Percentiles rank a stretch among this genome's conserved stretches.
phyloP scores from a whole-genome alignment of 2,329 filamentous ascomycete species.

The Proliferodiscus dingleyae region DNA sequence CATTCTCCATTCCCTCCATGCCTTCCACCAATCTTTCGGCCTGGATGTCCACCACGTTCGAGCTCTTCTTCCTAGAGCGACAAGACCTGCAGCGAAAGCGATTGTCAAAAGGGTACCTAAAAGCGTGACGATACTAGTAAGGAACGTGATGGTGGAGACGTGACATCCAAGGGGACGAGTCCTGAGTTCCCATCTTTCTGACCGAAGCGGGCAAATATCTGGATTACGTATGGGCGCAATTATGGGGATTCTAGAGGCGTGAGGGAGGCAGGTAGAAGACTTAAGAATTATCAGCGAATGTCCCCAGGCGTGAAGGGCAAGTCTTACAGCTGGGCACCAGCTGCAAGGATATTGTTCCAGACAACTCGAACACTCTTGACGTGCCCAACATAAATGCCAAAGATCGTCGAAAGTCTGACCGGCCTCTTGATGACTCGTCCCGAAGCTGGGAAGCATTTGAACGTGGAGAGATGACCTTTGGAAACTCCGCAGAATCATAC shows the following conservation, averaged over 20 bases:
- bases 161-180: slow-evolving; percentile 37
- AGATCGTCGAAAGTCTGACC: slow-evolving; percentile 31
- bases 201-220: slow-evolving; percentile 48
- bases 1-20: slow-evolving; percentile 23
- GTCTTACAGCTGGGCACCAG: slow-evolving; percentile 26
- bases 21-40: slow-evolving; percentile 28
- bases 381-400: slow-evolving; percentile 46
- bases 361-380: slow-evolving; percentile 45
- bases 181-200: slow-evolving; percentile 41
- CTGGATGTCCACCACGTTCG: slow-evolving; percentile 14
- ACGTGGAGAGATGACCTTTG: no score
- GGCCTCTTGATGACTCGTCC: no score
- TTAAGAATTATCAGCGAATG: slow-evolving; percentile 1
- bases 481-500: background rate
- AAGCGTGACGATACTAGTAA: slow-evolving; percentile 33
- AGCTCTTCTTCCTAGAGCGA: slow-evolving; percentile 7
- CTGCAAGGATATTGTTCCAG: slow-evolving; percentile 31
- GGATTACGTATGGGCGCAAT: slow-evolving; percentile 47
- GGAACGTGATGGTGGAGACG: slow-evolving; percentile 39
- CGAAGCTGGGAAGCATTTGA: no score
- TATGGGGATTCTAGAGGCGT: slow-evolving; percentile 40
- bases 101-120: slow-evolving; percentile 28
- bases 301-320: background rate
- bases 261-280: slow-evolving; percentile 50
- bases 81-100: slow-evolving; percentile 5